These are phyloP conservation scores for Hypoxylon sp. DNA, from an alignment of 2,329 filamentous ascomycete species.

Conservation along the genomic window DNA sequence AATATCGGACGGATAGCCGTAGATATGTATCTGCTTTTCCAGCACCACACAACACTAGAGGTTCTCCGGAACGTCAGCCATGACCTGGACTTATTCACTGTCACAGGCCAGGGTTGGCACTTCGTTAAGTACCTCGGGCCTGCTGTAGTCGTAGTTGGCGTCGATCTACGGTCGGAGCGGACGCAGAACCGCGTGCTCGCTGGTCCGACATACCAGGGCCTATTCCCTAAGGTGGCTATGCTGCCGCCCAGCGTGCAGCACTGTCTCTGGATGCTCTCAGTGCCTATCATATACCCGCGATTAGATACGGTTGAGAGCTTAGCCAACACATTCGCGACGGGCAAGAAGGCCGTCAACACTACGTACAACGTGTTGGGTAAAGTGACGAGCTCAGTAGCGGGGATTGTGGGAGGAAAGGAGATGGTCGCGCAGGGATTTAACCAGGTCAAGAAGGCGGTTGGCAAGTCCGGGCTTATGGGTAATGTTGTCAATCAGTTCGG, in stretches of 20 bases:
- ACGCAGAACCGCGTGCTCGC: slow-evolving; percentile 94
- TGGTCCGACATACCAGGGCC: slow-evolving; percentile 94
- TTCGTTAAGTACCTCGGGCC: slow-evolving; percentile 98
- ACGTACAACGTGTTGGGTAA: slow-evolving; percentile 97
- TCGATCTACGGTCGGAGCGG: slow-evolving; percentile 92
- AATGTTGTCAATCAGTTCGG: slow-evolving; percentile 96
- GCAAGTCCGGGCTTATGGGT: slow-evolving; percentile 95
- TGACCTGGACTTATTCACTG: slow-evolving; percentile 93
- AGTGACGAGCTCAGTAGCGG: slow-evolving; percentile 93
- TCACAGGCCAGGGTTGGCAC: slow-evolving; percentile 98
- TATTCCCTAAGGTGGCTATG: slow-evolving; percentile 95
- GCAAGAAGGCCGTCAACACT: slow-evolving; percentile 96
- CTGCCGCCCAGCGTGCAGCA: slow-evolving; percentile 95
- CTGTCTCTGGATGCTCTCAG: slow-evolving; percentile 95
- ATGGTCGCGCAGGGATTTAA: slow-evolving; percentile 94
- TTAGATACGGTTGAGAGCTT: slow-evolving; percentile 93
- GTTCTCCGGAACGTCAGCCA: slow-evolving; percentile 90
- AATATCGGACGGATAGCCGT: slow-evolving; percentile 96
- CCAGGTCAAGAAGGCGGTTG: slow-evolving; percentile 95
- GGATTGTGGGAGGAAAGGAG: slow-evolving; percentile 94
- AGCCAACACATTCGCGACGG: slow-evolving; percentile 90
- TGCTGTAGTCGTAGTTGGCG: slow-evolving; percentile 88
- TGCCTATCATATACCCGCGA: slow-evolving; percentile 91
- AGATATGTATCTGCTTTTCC: slow-evolving; percentile 98
- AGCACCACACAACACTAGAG: slow-evolving; percentile 96